These are phyloP conservation scores for Phellopilus nigrolimitatus DNA, from an alignment of 1,284 basidiomycete genomes.

Conservation along the genomic window DNA sequence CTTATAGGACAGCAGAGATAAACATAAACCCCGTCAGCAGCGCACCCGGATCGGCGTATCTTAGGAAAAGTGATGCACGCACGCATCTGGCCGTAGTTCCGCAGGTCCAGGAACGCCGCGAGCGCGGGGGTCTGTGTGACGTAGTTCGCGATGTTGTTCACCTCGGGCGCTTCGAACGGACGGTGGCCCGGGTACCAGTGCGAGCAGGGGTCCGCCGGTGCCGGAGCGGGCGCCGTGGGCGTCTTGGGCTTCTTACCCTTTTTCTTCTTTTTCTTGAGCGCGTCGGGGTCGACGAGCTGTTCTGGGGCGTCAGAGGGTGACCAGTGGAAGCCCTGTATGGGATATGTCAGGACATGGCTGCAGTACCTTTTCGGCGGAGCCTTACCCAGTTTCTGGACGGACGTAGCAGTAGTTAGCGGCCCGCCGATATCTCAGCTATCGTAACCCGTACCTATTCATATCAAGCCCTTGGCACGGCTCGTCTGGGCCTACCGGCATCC, in stretches of 20 bases:
- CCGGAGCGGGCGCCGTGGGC: slow-evolving; percentile 21
- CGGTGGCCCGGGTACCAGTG: slow-evolving; percentile 69
- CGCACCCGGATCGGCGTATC: too few relatives aligned
- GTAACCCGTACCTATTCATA: slow-evolving; percentile 53
- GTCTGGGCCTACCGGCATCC: slow-evolving; percentile 49
- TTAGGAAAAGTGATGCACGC: slow-evolving; percentile 31
- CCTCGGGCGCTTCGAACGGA: slow-evolving; percentile 74
- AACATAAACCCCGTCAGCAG: too few relatives aligned
- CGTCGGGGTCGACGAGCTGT: neutral
- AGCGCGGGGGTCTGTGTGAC: slow-evolving; percentile 51
- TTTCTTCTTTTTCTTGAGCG: slow-evolving; percentile 19
- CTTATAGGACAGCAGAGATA: slow-evolving; percentile 28
- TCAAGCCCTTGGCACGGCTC: slow-evolving; percentile 68
- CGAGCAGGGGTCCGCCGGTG: slow-evolving; percentile 52
- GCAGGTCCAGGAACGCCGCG: slow-evolving; percentile 69
- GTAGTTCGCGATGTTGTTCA: slow-evolving; percentile 70
- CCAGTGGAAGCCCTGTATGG: slow-evolving; percentile 58
- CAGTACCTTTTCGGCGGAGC: slow-evolving; percentile 5
- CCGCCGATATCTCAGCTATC: neutral
- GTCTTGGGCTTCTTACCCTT: slow-evolving; percentile 23
- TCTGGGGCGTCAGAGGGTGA: slow-evolving; percentile 35
- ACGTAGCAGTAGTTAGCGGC: slow-evolving; percentile 1
- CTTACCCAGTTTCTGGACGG: slow-evolving; percentile 65
- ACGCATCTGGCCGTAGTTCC: slow-evolving; percentile 85
- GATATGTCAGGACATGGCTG: neutral